phyloP scores from a whole-genome alignment of 179 eudicot species.

The Beta lomatogona region DNA sequence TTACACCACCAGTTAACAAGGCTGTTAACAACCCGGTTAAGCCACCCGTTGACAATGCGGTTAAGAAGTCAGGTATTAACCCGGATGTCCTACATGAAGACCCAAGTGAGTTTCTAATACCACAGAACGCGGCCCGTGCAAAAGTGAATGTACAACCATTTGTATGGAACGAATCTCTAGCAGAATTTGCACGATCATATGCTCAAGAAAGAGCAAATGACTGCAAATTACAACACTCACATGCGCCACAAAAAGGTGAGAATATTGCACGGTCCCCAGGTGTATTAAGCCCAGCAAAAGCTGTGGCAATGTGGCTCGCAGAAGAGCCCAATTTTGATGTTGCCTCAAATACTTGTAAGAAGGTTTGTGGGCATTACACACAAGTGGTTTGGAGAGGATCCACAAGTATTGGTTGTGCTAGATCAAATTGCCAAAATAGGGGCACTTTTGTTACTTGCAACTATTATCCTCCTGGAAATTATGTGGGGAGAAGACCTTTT shows the following conservation, averaged over 20 bases:
- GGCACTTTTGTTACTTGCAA: conserved; percentile 38
- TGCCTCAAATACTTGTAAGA: conserved; percentile 27
- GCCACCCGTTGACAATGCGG: too few species aligned
- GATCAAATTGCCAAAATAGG: conserved; percentile 21
- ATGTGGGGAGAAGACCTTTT: conserved; percentile 19
- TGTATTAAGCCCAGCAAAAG: conserved; percentile 5
- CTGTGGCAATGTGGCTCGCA: conserved; percentile 35
- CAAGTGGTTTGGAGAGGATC: conserved; percentile 40
- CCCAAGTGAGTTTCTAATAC: background rate
- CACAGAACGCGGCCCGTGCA: background rate
- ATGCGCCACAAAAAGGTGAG: background rate
- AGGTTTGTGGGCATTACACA: conserved; percentile 27
- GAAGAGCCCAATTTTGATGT: conserved; percentile 34
- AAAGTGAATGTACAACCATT: background rate
- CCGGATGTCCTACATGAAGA: too few species aligned
- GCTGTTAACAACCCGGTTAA: too few species aligned
- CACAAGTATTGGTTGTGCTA: conserved; percentile 32
- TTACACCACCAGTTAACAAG: too few species aligned
- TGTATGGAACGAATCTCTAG: conserved; percentile 4
- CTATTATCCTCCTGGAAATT: conserved; percentile 49
- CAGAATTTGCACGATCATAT: background rate
- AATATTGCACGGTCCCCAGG: conserved; percentile 36
- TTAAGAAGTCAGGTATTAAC: too few species aligned
- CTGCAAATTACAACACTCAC: conserved; percentile 1
- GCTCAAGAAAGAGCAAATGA: background rate